Base-by-base conservation (phyloP, 345 rosid species). In the Corchorus capsularis region DNA sequence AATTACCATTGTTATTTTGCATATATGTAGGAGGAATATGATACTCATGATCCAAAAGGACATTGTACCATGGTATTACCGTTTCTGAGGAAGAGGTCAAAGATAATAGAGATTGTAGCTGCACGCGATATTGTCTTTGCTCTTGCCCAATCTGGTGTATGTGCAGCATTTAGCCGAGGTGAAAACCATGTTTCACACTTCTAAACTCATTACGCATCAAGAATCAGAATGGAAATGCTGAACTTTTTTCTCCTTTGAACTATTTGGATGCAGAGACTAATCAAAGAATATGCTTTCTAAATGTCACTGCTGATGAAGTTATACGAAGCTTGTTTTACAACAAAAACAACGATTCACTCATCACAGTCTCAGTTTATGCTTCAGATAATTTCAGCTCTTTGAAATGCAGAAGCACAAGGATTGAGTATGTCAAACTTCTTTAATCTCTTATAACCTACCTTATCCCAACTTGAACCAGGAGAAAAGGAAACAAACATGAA, bases 141-240 rank as follows among this genome's bases (percentile, higher is more conserved):
- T 22, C 99, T 96, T 81, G 94, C 95, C 8, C 98, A 93, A 76
- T 96, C 97, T 22, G 98, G 97, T 79, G 92, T 93, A 9, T 93
- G 98, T 66, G 97, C 97, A 5, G 91, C 95, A 73, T 94, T 94
- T 71, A 91, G 98, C 78, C 83, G 99, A 91, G 99, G 99, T 94
- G 45, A 41, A 64, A 52, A 32, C 59, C 4, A 27, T 35, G 47
- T 39, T 67, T 17, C 13, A 8, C 59, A 46, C 60, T 50, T 70
- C 47, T 70, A 34, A 50, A 69, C 73, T 50, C 50, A 19, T 69
- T 50, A 32, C 50, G 59, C 60, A 15, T 16, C 15, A 27, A 50
- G 56, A 32, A 50, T 16, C 50, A 69, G 43, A 69, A 8, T 32
- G 27, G 27, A 20, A 3, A 50, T 69, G 14, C 52, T 52, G 55